These are phyloP conservation scores for Aphanomyces stellatus DNA, from an alignment of 352 stramenopile genomes.

Conservation along the genomic window DNA sequence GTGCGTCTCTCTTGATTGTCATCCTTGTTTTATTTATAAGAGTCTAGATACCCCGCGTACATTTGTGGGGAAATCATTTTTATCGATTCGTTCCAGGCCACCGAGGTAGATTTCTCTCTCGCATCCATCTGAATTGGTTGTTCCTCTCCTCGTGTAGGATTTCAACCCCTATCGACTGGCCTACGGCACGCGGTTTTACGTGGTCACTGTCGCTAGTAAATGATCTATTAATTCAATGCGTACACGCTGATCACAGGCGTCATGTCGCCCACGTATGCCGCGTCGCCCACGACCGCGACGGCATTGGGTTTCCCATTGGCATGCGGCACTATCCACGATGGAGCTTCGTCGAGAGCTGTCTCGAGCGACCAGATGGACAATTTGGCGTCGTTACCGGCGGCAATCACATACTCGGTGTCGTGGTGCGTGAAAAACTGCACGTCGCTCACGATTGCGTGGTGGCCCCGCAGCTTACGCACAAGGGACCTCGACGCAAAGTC, in stretches of 20 bases:
- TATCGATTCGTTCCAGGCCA: constrained; percentile 75
- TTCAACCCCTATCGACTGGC: constrained; percentile 71
- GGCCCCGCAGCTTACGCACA: constrained; percentile 37
- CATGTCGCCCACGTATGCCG: constrained; percentile 1
- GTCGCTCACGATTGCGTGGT: constrained; percentile 46
- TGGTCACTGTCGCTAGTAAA: constrained; percentile 61
- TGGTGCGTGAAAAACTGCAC: constrained; percentile 54
- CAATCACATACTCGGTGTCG: constrained; percentile 42
- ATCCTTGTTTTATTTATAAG: neutral
- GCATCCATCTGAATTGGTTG: no score
- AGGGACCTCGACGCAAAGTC: constrained; percentile 53
- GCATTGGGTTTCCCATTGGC: neutral
- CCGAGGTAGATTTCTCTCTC: no score
- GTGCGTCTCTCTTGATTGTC: neutral
- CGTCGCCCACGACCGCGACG: neutral
- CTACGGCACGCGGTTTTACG: constrained; percentile 69
- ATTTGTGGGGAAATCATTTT: constrained; percentile 80
- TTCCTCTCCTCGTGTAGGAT: no score
- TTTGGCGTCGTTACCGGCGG: constrained; percentile 51
- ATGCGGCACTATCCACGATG: neutral
- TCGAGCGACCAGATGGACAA: neutral
- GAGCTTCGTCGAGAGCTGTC: neutral
- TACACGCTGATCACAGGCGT: neutral
- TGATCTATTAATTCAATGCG: neutral
- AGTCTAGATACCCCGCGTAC: constrained; percentile 41